Evolutionary conservation across 2,329 filamentous ascomycete genomes (phyloP).

Genomic region (Chaetoscypha palmicola): DNA sequence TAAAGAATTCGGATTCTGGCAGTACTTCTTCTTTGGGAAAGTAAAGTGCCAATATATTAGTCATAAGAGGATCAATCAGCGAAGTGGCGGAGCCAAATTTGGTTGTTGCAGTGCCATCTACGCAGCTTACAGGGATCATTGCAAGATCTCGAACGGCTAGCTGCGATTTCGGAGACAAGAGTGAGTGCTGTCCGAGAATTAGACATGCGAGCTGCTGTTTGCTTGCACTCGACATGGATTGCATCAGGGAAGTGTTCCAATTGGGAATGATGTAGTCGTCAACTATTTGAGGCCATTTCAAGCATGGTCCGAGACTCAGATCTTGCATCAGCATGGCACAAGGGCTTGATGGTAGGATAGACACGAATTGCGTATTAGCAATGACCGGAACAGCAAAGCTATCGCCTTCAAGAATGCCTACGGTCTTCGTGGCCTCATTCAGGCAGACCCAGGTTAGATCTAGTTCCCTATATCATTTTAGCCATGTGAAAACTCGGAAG

Average conservation of each 20-base stretch:
- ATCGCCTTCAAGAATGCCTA: not conserved
- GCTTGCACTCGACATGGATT: constrained; percentile 7
- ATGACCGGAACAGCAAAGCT: not conserved
- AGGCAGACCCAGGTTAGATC: not conserved
- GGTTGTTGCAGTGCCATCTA: constrained; percentile 11
- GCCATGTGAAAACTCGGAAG: not conserved
- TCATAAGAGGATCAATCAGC: constrained; percentile 19
- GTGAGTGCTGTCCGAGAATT: constrained; percentile 15
- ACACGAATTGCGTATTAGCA: not conserved
- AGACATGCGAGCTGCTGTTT: constrained; percentile 16
- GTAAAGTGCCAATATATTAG: constrained; percentile 15
- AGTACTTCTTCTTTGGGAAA: constrained; percentile 25
- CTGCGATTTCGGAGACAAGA: constrained; percentile 6
- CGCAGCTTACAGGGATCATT: constrained; percentile 16
- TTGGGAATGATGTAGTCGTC: constrained; percentile 19
- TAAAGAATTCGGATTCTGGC: constrained; percentile 17
- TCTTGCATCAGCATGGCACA: constrained; percentile 7
- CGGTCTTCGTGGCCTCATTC: not conserved
- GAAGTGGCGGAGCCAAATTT: constrained; percentile 15
- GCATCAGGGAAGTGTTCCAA: constrained; percentile 10
- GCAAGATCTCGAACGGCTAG: constrained; percentile 13
- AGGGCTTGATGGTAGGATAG: not conserved
- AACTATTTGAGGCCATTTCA: constrained; percentile 7
- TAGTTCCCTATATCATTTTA: not conserved
- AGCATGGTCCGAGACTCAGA: constrained; percentile 11